These are phyloP conservation scores for Yamadazyma atmosphaerica DNA, from an alignment of 1,139 yeast species.

Conservation along the genomic window DNA sequence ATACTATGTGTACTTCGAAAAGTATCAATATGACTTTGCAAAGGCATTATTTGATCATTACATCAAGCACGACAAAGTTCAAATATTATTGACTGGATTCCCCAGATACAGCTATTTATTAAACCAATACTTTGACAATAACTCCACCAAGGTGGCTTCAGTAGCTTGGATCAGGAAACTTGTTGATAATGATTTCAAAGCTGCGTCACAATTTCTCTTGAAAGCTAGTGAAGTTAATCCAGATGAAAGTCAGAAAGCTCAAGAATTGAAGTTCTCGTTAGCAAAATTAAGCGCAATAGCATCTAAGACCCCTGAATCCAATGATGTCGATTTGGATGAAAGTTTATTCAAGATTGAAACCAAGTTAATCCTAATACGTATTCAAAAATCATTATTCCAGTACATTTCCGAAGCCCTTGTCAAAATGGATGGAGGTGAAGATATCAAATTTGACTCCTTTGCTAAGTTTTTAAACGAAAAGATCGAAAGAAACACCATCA, in stretches of 20 bases:
- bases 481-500: constrained; percentile 15
- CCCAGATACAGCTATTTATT: constrained; percentile 53
- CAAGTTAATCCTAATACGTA: constrained; percentile 45
- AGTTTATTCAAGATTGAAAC: constrained; percentile 46
- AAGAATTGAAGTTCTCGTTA: constrained; percentile 62
- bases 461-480: constrained; percentile 19
- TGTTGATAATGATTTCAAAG: constrained; percentile 46
- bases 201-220: constrained; percentile 51
- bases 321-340: constrained; percentile 19
- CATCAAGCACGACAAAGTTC: constrained; percentile 52
- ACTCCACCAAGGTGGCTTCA: constrained; percentile 48
- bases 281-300: constrained; percentile 61
- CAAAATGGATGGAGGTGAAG: constrained; percentile 13
- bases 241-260: constrained; percentile 46
- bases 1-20: constrained; percentile 56
- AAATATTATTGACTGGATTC: constrained; percentile 57
- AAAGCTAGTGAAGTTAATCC: constrained; percentile 35
- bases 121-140: constrained; percentile 50
- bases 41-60: constrained; percentile 61
- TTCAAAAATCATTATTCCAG: constrained; percentile 44
- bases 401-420: constrained; percentile 25
- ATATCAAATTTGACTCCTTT: constrained; percentile 20
- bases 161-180: constrained; percentile 78
- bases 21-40: constrained; percentile 72
- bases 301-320: constrained; percentile 12